phyloP scores from a whole-genome alignment of 441 rosid genomes.

The Populus trichocarpa region DNA sequence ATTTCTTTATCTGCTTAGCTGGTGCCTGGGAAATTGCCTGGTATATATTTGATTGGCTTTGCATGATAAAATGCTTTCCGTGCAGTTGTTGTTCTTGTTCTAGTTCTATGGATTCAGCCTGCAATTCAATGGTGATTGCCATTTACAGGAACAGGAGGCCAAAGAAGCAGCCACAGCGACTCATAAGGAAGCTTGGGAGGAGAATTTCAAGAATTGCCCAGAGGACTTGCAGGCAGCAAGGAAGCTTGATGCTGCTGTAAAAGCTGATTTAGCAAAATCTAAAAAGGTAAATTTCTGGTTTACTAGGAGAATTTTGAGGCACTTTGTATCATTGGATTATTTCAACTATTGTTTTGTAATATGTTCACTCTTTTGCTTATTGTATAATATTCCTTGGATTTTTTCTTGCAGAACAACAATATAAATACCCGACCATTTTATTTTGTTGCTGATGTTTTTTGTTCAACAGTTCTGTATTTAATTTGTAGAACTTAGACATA shows the following conservation, averaged over 20 bases:
- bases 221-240: constrained; percentile 58
- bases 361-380: neutral
- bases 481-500: neutral
- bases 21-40: neutral
- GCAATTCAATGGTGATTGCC: constrained; percentile 5
- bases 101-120: neutral
- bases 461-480: neutral
- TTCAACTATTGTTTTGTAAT: neutral
- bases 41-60: constrained; percentile 4
- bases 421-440: too few species aligned
- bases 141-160: constrained; percentile 85
- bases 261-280: constrained; percentile 52
- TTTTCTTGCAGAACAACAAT: neutral
- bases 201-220: constrained; percentile 48
- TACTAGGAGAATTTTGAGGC: neutral
- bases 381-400: neutral
- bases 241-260: constrained; percentile 63
- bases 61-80: neutral
- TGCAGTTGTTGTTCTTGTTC: neutral
- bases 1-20: constrained; percentile 8
- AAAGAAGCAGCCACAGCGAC: constrained; percentile 70
- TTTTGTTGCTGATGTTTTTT: neutral
- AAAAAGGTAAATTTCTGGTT: constrained; percentile 51
- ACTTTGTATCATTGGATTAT: neutral
- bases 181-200: constrained; percentile 56